Evolutionary conservation across 2,329 filamentous ascomycete species (phyloP).

Genomic region (Sporothrix brunneoviolacea): DNA sequence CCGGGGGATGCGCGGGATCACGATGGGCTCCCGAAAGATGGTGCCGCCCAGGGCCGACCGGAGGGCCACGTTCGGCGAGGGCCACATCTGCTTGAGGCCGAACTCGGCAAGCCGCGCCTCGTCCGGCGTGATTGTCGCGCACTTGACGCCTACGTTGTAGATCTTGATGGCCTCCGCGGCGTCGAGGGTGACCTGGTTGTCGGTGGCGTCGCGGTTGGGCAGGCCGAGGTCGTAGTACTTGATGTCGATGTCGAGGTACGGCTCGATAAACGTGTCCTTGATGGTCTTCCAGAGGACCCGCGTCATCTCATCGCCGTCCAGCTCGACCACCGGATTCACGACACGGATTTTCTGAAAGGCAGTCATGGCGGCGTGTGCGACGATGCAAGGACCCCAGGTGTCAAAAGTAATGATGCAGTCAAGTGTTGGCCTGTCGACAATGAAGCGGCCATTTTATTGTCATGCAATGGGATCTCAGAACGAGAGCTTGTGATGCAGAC

Average conservation of each 20-base stretch:
- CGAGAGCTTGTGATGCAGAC: too few species aligned
- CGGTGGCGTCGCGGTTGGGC: conserved; percentile 89
- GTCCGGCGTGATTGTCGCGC: conserved; percentile 97
- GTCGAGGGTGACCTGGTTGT: conserved; percentile 91
- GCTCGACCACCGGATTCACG: conserved; percentile 96
- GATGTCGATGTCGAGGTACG: conserved; percentile 92
- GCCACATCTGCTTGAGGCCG: conserved; percentile 99
- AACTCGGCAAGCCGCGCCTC: conserved; percentile 96
- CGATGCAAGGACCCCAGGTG: too few species aligned
- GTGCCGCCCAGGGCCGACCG: conserved; percentile 76
- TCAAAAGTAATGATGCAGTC: too few species aligned
- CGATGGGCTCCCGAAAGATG: conserved; percentile 97
- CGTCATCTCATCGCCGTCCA: conserved; percentile 95
- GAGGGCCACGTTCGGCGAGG: conserved; percentile 91
- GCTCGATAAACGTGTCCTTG: conserved; percentile 97
- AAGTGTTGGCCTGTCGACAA: too few species aligned
- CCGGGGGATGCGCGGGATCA: conserved; percentile 86
- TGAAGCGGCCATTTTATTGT: too few species aligned
- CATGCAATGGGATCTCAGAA: too few species aligned
- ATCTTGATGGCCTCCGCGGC: conserved; percentile 97
- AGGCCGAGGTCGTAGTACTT: conserved; percentile 97
- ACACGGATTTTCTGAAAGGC: conserved; percentile 99
- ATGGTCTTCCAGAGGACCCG: conserved; percentile 98
- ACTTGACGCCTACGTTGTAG: conserved; percentile 98
- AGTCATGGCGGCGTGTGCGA: too few species aligned